These are phyloP conservation scores for Aspergillus awamori DNA, from an alignment of 2,329 filamentous ascomycete species.

Conservation along the genomic window DNA sequence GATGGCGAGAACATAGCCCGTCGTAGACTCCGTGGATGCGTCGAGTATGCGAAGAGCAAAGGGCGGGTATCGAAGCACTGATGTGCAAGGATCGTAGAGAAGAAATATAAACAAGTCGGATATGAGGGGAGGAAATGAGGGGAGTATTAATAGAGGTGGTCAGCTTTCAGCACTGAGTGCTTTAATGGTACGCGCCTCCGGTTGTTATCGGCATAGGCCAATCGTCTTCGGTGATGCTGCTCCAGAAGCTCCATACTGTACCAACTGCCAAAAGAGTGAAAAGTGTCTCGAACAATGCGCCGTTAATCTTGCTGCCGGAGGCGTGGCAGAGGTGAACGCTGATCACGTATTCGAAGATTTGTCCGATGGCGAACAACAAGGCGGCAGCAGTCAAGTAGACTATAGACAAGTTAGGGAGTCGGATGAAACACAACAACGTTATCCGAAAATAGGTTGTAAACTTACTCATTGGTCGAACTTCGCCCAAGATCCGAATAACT, in stretches of 20 bases:
- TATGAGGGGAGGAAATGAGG: constrained; percentile 14
- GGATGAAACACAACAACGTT: constrained; percentile 4
- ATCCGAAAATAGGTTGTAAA: constrained; percentile 19
- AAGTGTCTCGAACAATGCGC: constrained; percentile 86
- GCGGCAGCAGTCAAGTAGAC: constrained; percentile 75
- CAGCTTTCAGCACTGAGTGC: background rate
- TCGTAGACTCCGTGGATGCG: constrained; percentile 5
- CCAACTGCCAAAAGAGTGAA: constrained; percentile 86
- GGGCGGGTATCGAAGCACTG: constrained; percentile 11
- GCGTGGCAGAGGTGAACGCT: constrained; percentile 88
- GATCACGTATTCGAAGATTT: constrained; percentile 94
- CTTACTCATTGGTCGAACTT: constrained; percentile 83
- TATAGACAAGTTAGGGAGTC: constrained; percentile 28
- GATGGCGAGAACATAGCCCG: constrained; percentile 21
- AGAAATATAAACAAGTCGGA: background rate
- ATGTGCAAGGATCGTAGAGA: constrained; percentile 16
- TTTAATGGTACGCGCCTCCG: constrained; percentile 34
- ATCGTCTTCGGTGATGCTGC: constrained; percentile 97
- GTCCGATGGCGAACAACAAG: constrained; percentile 84
- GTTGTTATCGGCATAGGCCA: constrained; percentile 67
- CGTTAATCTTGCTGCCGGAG: constrained; percentile 83
- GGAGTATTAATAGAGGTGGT: constrained; percentile 16
- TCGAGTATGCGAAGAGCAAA: constrained; percentile 4
- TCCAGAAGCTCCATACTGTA: constrained; percentile 94
- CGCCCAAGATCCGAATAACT: constrained; percentile 82